Percentiles rank a stretch among this genome's conserved stretches.
These are phyloP conservation scores for Vitis hybrid DNA, from an alignment of 177 flowering plant species.

Conservation along the genomic window DNA sequence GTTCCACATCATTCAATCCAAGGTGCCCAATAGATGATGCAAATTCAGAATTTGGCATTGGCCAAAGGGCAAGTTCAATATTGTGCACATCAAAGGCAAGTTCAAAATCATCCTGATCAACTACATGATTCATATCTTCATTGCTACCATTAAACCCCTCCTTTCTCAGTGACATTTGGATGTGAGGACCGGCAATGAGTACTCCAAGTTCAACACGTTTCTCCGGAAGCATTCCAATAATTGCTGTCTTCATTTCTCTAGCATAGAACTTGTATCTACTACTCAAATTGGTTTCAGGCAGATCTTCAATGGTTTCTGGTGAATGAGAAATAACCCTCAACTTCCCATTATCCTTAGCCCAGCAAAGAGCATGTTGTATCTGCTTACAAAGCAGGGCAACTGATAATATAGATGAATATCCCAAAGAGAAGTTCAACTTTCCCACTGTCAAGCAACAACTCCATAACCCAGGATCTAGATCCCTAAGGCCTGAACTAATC, in stretches of 20 bases:
- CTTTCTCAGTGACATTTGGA: constrained; percentile 46
- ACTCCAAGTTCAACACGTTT: constrained; percentile 61
- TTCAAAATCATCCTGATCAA: constrained; percentile 25
- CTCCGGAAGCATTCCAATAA: constrained; percentile 53
- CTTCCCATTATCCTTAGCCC: constrained; percentile 19
- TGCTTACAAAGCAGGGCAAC: constrained; percentile 44
- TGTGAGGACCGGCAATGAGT: constrained; percentile 55
- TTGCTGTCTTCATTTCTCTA: constrained; percentile 26
- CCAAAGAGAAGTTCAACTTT: constrained; percentile 57
- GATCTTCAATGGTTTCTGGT: constrained; percentile 23
- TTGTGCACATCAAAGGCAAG: constrained; percentile 46
- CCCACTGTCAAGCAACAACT: constrained; percentile 58
- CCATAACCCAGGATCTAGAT: constrained; percentile 37
- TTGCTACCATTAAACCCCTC: constrained; percentile 22
- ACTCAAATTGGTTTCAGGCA: constrained; percentile 24
- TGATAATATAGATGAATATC: constrained; percentile 48
- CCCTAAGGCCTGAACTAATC: constrained; percentile 33
- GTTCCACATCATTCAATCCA: constrained; percentile 21
- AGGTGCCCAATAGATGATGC: constrained; percentile 17
- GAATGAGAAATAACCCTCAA: constrained; percentile 25
- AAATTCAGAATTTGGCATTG: constrained; percentile 39
- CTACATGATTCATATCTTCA: constrained; percentile 8
- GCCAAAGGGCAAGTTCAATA: constrained; percentile 64
- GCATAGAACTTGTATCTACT: constrained; percentile 22
- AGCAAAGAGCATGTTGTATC: constrained; percentile 35